Evolutionary conservation across 192 early-diverging fungal genomes (phyloP), one percentile per base, ranked within the genome.

Genomic region (Backusella liffmaniae): DNA sequence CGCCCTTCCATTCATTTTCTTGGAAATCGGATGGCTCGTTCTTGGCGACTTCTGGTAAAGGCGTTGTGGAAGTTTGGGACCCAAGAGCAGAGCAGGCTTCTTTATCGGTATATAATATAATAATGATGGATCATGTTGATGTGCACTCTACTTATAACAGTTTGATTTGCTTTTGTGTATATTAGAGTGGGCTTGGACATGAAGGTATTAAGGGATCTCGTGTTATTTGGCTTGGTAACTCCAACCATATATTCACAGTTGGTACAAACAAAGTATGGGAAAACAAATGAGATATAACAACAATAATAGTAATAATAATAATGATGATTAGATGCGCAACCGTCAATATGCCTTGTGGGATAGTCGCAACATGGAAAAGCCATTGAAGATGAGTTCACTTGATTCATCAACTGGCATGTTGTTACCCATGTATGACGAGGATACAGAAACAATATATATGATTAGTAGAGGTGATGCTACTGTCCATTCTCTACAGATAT

Each of bases 341-440:
- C 79, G 88, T 35, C 91, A 96, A 79, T 86, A 86, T 9, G 90
- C 90, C 18, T 42, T 97, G 18, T 97, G 94, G 94, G 94, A 95
- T 76, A 79, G 86, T 3, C 85, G 92, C 35, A 86, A 90, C 26
- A 77, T 93, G 30, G 69, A 75, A 12, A 85, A 77, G 12, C 90
- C 95, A 1, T 56, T 96, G 29, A 84, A 84, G 13, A 79, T 89
- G 12, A 81, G 83, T 13, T 83, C 80, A 21, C 72, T 96, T 32
- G 94, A 94, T 68, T 87, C 89, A 1, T 91, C 91, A 3, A 89
- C 90, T 9, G 92, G 93, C n/a, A 73, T 91, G 5, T 76, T 93
- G 18, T 78, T 91, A 12, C 93, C 95, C 4, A 78, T 95, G 18
- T 95, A 89, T 68, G 96, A 97, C 75, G 84, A 88, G 44, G 96